Base-by-base conservation (phyloP, 2,329 filamentous ascomycete species). In the Nemania bipapillata region DNA sequence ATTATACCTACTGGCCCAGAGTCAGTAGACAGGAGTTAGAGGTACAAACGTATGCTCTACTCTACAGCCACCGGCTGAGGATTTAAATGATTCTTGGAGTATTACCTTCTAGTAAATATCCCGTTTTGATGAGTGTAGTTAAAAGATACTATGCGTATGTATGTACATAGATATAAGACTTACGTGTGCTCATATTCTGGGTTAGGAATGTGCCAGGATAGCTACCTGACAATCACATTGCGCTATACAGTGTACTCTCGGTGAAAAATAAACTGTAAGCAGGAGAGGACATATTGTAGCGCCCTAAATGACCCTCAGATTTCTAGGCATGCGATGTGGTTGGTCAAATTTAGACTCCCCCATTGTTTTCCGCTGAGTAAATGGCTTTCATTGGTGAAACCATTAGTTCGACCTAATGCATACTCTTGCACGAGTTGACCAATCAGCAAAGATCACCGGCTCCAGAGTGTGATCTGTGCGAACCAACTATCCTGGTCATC, bases 391-490 rank as follows among this genome's bases (percentile, higher is more conserved):
- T 72, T 72, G 70, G 70, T 50, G 37, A 8, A 35, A 45, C 26
- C 28, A 15, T 28, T 15, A 22, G 30, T 30, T 55, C 52, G 53
- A 63, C 54, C 57, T 32, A 55, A 70, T 70, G 70, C 65, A 72
- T 35, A 24, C 65, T 66, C 66, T 66, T 64, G 42, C 30, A 49
- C 12, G 47, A 9, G 35, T 24, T 12, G 11, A 42, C 70, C 67
- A 72, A 72, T 72, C n/a, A 66, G 12, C 49, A 35, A 4, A 26
- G 17, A 4, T 12, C 15, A 24, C 5, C 9, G 42, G 63, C 63
- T 50, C 58, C 57, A 59, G 52, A 59, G 9, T 69, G 59, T 66
- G 62, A 61, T 66, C 54, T 9, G 54, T 63, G 60, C 59, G 37
- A 40, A 50, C 47, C 49, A 42, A 3, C 56, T 28, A 59, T 22